Evolutionary conservation across 2,329 filamentous ascomycete genomes (phyloP).

Genomic region (Podosphaera aphanis): DNA sequence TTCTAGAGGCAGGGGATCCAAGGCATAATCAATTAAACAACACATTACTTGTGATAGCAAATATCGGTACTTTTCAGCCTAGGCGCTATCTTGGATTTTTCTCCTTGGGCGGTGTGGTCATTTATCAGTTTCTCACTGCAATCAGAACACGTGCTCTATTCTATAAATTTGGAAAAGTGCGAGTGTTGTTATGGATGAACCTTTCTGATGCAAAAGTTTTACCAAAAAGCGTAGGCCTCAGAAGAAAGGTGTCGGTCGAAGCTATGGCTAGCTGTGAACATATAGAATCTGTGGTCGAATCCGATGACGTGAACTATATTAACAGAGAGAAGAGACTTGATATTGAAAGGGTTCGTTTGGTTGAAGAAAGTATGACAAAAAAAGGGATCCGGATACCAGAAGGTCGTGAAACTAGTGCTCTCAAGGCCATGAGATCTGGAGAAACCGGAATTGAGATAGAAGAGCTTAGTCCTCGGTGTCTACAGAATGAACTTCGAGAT

Average conservation of each 20-base stretch:
- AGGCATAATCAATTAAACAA: conserved; percentile 34
- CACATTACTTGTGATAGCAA: conserved; percentile 48
- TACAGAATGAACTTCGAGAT: conserved; percentile 11
- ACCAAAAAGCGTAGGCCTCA: conserved; percentile 31
- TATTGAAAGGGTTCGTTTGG: conserved; percentile 19
- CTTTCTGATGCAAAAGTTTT: conserved; percentile 34
- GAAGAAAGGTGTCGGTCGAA: conserved; percentile 33
- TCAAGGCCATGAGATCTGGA: conserved; percentile 1
- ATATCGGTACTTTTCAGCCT: conserved; percentile 30
- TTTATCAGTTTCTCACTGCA: conserved; percentile 36
- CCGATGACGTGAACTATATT: conserved; percentile 11
- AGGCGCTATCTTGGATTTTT: conserved; percentile 24
- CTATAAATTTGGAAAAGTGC: conserved; percentile 55
- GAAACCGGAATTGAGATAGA: not conserved
- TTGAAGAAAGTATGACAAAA: conserved; percentile 24
- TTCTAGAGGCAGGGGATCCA: conserved; percentile 16
- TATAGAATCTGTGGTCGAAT: conserved; percentile 30
- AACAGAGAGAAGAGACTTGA: conserved; percentile 26
- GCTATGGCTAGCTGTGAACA: conserved; percentile 36
- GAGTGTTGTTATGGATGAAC: conserved; percentile 52
- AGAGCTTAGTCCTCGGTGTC: conserved; percentile 3
- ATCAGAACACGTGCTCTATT: conserved; percentile 36
- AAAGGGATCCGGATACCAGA: conserved; percentile 21
- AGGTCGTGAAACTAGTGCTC: conserved; percentile 19
- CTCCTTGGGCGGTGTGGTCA: conserved; percentile 31